Conservation (phyloP, 805 yeast species). For the Dipodascopsis uninucleata region DNA sequence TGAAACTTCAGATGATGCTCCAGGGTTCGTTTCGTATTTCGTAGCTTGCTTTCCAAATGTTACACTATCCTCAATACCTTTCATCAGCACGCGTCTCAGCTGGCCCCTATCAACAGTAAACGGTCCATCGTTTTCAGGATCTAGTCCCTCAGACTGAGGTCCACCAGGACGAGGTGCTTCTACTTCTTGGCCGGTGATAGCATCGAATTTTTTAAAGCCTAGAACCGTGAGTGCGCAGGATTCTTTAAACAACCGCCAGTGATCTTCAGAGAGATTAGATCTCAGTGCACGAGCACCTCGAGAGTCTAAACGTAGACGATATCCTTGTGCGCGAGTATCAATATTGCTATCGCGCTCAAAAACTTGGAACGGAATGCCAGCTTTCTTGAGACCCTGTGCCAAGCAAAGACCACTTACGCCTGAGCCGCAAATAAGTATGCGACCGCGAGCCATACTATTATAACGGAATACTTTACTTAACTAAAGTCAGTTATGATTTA, state of each 20-base stretch:
- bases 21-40: neutral
- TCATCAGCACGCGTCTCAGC: neutral
- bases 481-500: no score
- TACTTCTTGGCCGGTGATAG: neutral
- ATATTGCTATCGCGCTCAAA: slow-evolving; percentile 5
- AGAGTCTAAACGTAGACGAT: slow-evolving; percentile 5
- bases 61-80: slow-evolving; percentile 1
- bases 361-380: slow-evolving; percentile 1
- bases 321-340: slow-evolving; percentile 6
- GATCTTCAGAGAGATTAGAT: neutral
- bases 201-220: slow-evolving; percentile 1
- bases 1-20: neutral
- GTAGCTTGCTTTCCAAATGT: slow-evolving; percentile 2
- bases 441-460: no score
- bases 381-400: slow-evolving; percentile 5
- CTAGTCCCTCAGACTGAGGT: no score
- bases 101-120: neutral
- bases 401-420: slow-evolving; percentile 11
- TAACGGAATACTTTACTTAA: no score
- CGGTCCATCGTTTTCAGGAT: neutral
- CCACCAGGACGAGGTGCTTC: neutral
- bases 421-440: slow-evolving; percentile 4
- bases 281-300: slow-evolving; percentile 5
- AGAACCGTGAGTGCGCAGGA: slow-evolving; percentile 4
- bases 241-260: slow-evolving; percentile 3